These are phyloP conservation scores for Cryphonectria nitschkei DNA, from an alignment of 2,329 filamentous ascomycete genomes.

Conservation along the genomic window DNA sequence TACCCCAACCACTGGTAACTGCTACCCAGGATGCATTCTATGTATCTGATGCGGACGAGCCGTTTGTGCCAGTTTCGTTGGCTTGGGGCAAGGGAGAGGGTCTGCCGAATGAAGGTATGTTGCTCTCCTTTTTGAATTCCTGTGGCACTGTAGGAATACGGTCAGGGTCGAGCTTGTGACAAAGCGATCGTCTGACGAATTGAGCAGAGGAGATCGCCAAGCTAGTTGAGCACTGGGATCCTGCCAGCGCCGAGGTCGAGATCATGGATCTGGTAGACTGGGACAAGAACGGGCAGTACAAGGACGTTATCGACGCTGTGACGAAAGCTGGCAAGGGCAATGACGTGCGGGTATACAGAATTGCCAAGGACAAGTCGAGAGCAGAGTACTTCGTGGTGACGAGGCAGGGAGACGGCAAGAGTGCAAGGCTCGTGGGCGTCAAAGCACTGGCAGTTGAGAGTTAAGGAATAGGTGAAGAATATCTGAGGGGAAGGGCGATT, in stretches of 20 bases:
- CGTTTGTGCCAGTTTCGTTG: slow-evolving; percentile 77
- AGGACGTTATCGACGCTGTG: slow-evolving; percentile 69
- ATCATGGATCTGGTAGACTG: slow-evolving; percentile 73
- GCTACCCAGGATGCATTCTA: slow-evolving; percentile 66
- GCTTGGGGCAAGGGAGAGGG: slow-evolving; percentile 58
- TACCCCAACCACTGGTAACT: slow-evolving; percentile 62
- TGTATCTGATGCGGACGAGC: slow-evolving; percentile 81
- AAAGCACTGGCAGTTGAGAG: slow-evolving; percentile 80
- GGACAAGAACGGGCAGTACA: slow-evolving; percentile 73
- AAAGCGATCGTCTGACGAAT: slow-evolving; percentile 13
- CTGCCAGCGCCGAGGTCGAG: slow-evolving; percentile 60
- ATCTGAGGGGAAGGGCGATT: too few relatives aligned
- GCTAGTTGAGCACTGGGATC: slow-evolving; percentile 63
- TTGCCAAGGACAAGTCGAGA: slow-evolving; percentile 64
- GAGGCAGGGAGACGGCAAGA: slow-evolving; percentile 58
- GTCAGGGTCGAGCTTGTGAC: not conserved
- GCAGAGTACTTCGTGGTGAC: slow-evolving; percentile 82
- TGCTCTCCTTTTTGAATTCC: slow-evolving; percentile 4
- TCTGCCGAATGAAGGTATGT: slow-evolving; percentile 65
- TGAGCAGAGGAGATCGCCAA: slow-evolving; percentile 68
- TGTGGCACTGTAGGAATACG: not conserved
- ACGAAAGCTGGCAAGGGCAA: slow-evolving; percentile 63
- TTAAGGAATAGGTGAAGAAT: slow-evolving; percentile 37
- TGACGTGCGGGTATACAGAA: slow-evolving; percentile 75
- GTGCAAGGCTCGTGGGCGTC: slow-evolving; percentile 70